Conservation (phyloP, 2,329 filamentous ascomycete species). For the Colletotrichum plurivorum region DNA sequence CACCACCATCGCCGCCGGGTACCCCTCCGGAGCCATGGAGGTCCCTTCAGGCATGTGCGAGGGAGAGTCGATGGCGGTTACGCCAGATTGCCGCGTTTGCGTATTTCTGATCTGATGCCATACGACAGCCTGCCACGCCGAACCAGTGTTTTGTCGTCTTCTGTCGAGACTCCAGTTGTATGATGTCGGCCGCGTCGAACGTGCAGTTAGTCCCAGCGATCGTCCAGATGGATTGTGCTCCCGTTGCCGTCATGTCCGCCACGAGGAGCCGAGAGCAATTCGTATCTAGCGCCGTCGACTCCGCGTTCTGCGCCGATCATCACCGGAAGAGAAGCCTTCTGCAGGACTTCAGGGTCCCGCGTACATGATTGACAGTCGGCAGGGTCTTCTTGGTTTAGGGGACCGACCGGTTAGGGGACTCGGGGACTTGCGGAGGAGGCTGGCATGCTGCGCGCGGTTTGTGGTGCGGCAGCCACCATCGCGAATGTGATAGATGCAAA, state of each 20-base stretch:
- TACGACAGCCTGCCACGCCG: neutral
- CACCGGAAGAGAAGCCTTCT: neutral
- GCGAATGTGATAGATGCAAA: constrained; percentile 15
- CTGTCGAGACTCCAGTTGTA: constrained; percentile 7
- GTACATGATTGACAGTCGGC: constrained; percentile 17
- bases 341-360: constrained; percentile 27
- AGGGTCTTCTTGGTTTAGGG: constrained; percentile 17
- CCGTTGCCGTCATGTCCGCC: neutral
- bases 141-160: neutral
- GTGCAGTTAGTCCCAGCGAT: constrained; percentile 1
- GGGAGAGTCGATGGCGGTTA: neutral
- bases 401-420: constrained; percentile 6
- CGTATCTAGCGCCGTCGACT: constrained; percentile 18
- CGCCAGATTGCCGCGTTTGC: constrained; percentile 17
- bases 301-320: constrained; percentile 25
- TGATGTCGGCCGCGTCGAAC: constrained; percentile 8
- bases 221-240: constrained; percentile 3
- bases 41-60: constrained; percentile 3
- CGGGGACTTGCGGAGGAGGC: constrained; percentile 8
- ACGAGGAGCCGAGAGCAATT: neutral
- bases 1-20: neutral
- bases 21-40: neutral
- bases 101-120: constrained; percentile 4
- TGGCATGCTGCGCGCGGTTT: constrained; percentile 7
- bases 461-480: constrained; percentile 21